These are phyloP conservation scores for Bipolaris gigantea DNA, from an alignment of 2,329 filamentous ascomycete species.

Conservation along the genomic window DNA sequence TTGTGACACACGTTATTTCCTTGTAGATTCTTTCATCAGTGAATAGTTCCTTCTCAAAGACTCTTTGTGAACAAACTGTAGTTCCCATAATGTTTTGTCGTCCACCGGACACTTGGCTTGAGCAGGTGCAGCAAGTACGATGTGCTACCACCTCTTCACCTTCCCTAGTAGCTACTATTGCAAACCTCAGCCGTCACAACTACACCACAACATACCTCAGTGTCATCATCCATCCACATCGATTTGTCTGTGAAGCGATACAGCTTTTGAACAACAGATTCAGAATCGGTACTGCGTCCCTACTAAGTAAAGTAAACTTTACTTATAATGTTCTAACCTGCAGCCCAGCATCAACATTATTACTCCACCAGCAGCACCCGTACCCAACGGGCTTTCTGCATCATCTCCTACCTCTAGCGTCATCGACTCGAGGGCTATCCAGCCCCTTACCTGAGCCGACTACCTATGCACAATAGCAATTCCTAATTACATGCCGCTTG, in stretches of 20 bases:
- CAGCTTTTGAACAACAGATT: neutral
- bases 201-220: neutral
- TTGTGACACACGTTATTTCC: neutral
- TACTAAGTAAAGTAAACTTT: neutral
- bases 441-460: neutral
- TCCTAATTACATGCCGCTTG: constrained; percentile 4
- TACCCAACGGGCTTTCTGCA: neutral
- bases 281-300: neutral
- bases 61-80: neutral
- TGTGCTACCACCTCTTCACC: neutral
- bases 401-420: neutral
- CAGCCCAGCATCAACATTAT: neutral
- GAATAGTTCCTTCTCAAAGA: neutral
- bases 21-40: neutral
- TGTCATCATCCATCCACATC: neutral
- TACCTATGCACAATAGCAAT: neutral
- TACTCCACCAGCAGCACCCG: neutral
- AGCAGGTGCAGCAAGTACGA: neutral
- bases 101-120: neutral
- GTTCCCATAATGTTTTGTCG: neutral
- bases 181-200: neutral
- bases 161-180: neutral
- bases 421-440: neutral
- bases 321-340: neutral
- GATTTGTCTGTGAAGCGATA: neutral